These are phyloP conservation scores for Emmonsiellopsis sp. DNA, from an alignment of 2,329 filamentous ascomycete genomes.

Conservation along the genomic window DNA sequence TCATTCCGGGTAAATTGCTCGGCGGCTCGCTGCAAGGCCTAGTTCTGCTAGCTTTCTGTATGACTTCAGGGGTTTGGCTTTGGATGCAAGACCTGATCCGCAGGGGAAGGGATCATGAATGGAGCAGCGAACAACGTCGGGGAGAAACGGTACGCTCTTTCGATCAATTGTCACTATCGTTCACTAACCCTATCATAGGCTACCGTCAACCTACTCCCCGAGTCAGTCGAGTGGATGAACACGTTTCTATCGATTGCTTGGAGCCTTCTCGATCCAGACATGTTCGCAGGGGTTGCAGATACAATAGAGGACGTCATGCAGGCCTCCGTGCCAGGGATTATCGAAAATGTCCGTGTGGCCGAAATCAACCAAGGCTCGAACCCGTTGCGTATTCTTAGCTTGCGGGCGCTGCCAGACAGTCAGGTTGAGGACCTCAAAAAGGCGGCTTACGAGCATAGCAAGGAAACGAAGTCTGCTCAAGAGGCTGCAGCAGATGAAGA, in stretches of 20 bases:
- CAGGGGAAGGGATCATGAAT: conserved; percentile 74
- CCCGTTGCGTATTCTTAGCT: conserved; percentile 75
- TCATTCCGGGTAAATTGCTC: conserved; percentile 69
- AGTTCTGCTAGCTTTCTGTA: conserved; percentile 60
- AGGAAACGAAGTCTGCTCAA: conserved; percentile 72
- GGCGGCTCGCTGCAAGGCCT: conserved; percentile 69
- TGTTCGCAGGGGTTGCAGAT: conserved; percentile 87
- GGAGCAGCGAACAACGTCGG: conserved; percentile 75
- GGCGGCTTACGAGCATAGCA: conserved; percentile 67
- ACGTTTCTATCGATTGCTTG: conserved; percentile 74
- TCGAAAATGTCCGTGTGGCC: conserved; percentile 89
- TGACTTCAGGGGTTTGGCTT: conserved; percentile 70
- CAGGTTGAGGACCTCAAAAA: conserved; percentile 76
- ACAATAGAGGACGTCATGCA: conserved; percentile 95
- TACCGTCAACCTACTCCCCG: conserved; percentile 78
- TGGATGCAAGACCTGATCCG: conserved; percentile 84
- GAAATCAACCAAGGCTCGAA: conserved; percentile 93
- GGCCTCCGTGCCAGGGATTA: conserved; percentile 78
- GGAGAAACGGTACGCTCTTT: conserved; percentile 56
- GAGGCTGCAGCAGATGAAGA: conserved; percentile 83
- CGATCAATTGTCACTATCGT: not conserved
- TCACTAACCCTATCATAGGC: conserved; percentile 38
- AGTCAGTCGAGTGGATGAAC: conserved; percentile 96
- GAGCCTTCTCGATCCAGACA: conserved; percentile 88
- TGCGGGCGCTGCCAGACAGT: conserved; percentile 73